Evolutionary conservation across 345 rosid genomes (phyloP).

Genomic region (Adansonia digitata): DNA sequence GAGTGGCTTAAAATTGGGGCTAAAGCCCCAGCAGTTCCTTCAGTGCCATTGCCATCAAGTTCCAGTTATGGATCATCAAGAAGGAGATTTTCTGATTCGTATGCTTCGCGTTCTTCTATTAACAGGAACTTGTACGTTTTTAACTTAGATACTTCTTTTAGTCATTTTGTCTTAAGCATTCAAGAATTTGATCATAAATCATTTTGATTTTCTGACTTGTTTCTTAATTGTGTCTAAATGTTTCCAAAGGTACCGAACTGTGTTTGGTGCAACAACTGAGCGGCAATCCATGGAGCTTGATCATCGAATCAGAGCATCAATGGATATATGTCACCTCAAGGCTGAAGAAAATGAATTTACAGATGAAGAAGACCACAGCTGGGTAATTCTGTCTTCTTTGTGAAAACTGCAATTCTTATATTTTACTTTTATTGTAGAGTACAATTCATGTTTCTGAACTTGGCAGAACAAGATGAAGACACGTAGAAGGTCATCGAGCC

Average conservation of each 20-base stretch:
- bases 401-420: neutral
- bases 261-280: constrained; percentile 34
- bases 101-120: constrained; percentile 27
- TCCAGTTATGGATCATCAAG: constrained; percentile 29
- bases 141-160: neutral
- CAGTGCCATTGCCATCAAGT: constrained; percentile 45
- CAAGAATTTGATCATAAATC: neutral
- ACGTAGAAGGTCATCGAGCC: constrained; percentile 22
- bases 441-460: neutral
- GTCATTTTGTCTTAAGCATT: too few species aligned
- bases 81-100: constrained; percentile 50
- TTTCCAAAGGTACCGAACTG: constrained; percentile 39
- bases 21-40: constrained; percentile 43
- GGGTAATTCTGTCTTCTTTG: constrained; percentile 18
- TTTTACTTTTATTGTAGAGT: constrained; percentile 10
- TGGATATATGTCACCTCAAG: constrained; percentile 12
- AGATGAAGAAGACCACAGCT: constrained; percentile 28
- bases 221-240: neutral
- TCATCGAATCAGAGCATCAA: constrained; percentile 21
- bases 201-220: neutral
- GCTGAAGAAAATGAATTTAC: constrained; percentile 23
- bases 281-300: constrained; percentile 23
- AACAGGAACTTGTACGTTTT: constrained; percentile 42
- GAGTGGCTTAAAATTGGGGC: constrained; percentile 54
- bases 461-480: constrained; percentile 30